phyloP scores from a whole-genome alignment of 2,329 filamentous ascomycete genomes.

The Sarocladiaceae sp. region DNA sequence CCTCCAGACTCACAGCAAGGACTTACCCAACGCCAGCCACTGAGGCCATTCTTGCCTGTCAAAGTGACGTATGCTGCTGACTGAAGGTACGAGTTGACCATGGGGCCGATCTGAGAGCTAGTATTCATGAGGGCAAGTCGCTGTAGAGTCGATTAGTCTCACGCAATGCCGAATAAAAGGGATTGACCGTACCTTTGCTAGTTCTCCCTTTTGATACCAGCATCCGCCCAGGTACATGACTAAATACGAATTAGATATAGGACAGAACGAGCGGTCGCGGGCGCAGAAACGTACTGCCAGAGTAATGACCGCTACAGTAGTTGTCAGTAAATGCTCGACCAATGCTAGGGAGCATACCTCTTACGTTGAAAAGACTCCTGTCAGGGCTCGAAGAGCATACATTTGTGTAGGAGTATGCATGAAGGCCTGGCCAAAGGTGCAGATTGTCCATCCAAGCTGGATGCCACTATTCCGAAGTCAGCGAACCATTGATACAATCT shows the following conservation, averaged over 20 bases:
- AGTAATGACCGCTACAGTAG: conserved; percentile 10
- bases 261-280: too few species aligned
- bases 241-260: too few species aligned
- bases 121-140: conserved; percentile 8
- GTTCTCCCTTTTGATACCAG: conserved; percentile 3
- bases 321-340: not conserved
- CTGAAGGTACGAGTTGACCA: conserved; percentile 12
- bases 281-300: not conserved
- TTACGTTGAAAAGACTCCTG: conserved; percentile 18
- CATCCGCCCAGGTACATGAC: not conserved
- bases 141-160: not conserved
- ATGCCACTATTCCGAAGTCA: conserved; percentile 5
- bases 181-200: not conserved
- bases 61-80: not conserved
- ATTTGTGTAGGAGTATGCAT: conserved; percentile 20
- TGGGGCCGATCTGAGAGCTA: conserved; percentile 15
- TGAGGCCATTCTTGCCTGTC: not conserved
- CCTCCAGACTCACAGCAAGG: not conserved
- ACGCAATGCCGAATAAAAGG: not conserved
- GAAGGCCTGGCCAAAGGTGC: conserved; percentile 17
- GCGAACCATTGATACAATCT: not conserved
- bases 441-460: conserved; percentile 16
- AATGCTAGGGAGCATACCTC: not conserved
- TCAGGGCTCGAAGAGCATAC: conserved; percentile 23
- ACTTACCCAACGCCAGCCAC: not conserved